Evolutionary conservation across 108 stramenopile species (phyloP), one percentile per base, ranked within the genome.

Genomic region (Nannochloropsis oceanica): DNA sequence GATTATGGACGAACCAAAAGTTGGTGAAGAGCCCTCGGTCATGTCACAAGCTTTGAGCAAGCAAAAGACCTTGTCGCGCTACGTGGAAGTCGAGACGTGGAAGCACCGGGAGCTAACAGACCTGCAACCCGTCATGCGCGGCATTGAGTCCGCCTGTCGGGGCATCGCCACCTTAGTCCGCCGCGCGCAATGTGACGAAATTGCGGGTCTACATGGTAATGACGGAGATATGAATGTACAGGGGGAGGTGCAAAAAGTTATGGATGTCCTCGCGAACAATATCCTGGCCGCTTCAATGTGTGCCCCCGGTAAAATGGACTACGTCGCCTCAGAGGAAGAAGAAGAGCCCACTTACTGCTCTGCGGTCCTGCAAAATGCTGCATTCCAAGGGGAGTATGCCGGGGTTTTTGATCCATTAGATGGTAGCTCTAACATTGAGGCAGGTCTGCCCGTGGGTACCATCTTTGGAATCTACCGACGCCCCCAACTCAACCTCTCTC

Each of bases 311-410:
- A 79, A 42, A 26, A 85, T 90, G 81, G 83, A 44, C 73, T 86
- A 86, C 83, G 88, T 90, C 20, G 89, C 89, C 24, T 89, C 88
- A 34, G 89, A 90, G 85, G 89, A 90, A 82, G 89, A 90, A 20
- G 88, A 85, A 42, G 13, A 26, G 13, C 89, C 89, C 3, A 27
- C 83, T 34, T 85, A 81, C 82, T 90, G 89, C 73, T 82, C 88
- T 2, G 27, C 44, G 9, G 89, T 89, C 14, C 18, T 82, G 27
- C 26, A 86, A 26, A 82, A 82, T 26, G 10, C 82, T 12, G 84
- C 83, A 8, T 43, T 43, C 85, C 84, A 81, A 43, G 90, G 90
- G 13, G 89, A 90, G 20, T 90, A 82, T 34, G 90, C 89, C 13
- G 90, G 84, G 14, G 90, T 89, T 7, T 88, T 90, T 44, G 90